phyloP scores from a whole-genome alignment of 805 yeast genomes.

The Lachancea meyersii region DNA sequence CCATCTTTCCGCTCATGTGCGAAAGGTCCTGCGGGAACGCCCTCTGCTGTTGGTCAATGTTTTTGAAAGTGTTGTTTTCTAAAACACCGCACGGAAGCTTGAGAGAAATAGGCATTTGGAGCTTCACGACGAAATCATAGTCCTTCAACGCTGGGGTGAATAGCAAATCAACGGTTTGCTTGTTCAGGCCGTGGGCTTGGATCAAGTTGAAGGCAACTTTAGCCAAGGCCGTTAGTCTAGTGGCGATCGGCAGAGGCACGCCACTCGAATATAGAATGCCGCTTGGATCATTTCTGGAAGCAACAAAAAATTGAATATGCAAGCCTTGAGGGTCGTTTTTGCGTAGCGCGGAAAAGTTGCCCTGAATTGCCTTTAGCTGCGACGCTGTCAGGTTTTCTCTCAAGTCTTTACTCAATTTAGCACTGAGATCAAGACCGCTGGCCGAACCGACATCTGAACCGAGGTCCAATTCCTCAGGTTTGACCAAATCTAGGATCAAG shows the following conservation, averaged over 20 bases:
- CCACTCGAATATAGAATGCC: slow-evolving; percentile 78
- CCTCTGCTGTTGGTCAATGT: slow-evolving; percentile 36
- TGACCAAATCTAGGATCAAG: slow-evolving; percentile 68
- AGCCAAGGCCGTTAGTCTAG: slow-evolving; percentile 82
- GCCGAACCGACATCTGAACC: slow-evolving; percentile 21
- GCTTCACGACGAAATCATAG: slow-evolving; percentile 69
- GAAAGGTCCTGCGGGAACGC: slow-evolving; percentile 33
- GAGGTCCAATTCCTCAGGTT: slow-evolving; percentile 38
- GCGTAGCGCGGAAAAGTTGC: slow-evolving; percentile 62
- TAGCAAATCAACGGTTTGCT: slow-evolving; percentile 44
- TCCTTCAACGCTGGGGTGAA: slow-evolving; percentile 81
- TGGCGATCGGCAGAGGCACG: slow-evolving; percentile 66
- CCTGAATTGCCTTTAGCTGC: slow-evolving; percentile 54
- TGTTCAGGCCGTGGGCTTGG: slow-evolving; percentile 39
- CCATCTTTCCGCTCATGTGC: slow-evolving; percentile 45
- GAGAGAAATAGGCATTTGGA: slow-evolving; percentile 42
- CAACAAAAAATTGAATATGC: slow-evolving; percentile 75
- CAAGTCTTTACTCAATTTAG: slow-evolving; percentile 38
- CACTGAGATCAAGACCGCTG: slow-evolving; percentile 30
- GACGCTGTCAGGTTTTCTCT: slow-evolving; percentile 58
- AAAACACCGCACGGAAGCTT: slow-evolving; percentile 50
- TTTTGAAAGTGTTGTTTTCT: slow-evolving; percentile 52
- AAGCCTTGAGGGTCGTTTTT: slow-evolving; percentile 76
- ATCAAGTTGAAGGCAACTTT: slow-evolving; percentile 61
- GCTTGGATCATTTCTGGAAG: slow-evolving; percentile 75